Base-by-base conservation (phyloP, 108 stramenopile genomes). In the Skeletonema costatum region DNA sequence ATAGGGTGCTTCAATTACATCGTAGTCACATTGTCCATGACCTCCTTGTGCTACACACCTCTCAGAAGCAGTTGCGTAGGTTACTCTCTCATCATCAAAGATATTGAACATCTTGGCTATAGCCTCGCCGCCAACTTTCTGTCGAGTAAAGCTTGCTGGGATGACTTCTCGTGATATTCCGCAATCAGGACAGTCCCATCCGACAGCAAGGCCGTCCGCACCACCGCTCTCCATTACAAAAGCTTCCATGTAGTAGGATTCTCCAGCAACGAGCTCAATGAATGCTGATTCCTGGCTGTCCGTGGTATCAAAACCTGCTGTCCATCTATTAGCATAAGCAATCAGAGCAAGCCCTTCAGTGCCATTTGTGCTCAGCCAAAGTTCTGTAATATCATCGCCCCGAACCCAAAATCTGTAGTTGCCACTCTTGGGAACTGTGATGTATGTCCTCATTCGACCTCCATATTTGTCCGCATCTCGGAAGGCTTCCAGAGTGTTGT, bases 11-110 rank as follows among this genome's bases (percentile, higher is more conserved):
- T 58, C 21, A 32, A 80, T 16, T 21, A 0, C 4, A 13, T 70
- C 50, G 48, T 53, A 81, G 0, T 74, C 36, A 74, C 80, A 81
- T 2, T 74, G 67, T 36, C 71, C 77, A 35, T 42, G 25, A 4
- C 72, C 72, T 19, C 62, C 56, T 16, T 46, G 36, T 12, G 42
- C 17, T 42, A 13, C 14, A 60, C 87, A 88, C 9, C 87, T 68
- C 25, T 81, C 42, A 41, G 73, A 50, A 5, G 87, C 85, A 39
- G 76, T 80, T 25, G 59, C 50, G 50, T 53, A 86, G 9, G 33
- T 81, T 67, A 88, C 63, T 32, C 85, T 73, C 78, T 88, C 87
- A 8, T 85, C 87, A 31, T 79, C 71, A 61, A 74, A 70, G 19
- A 60, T 63, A 61, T 51, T 64, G 19, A 66, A 48, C 32, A 71